Conservation (phyloP, 1,284 basidiomycete species). For the Mixia osmundae region DNA sequence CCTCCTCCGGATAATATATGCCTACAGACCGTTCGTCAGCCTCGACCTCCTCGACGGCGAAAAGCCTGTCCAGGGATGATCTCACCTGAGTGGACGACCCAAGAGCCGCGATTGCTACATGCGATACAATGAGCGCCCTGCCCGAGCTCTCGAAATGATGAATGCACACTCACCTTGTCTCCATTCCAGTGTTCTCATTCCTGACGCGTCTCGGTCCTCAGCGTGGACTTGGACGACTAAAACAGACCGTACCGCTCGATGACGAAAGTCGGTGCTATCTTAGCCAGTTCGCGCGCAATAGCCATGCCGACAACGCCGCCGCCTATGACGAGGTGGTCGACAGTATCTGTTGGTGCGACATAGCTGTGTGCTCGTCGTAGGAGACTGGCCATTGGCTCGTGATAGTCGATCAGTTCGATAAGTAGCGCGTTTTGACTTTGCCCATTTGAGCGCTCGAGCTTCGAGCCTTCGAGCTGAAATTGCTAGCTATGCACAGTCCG, state of each 20-base stretch:
- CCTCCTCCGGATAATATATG: constrained; percentile 46
- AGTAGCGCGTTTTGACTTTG: too few relatives aligned
- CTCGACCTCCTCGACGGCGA: not conserved
- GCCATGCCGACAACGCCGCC: constrained; percentile 54
- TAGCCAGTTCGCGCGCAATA: constrained; percentile 46
- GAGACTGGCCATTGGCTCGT: constrained; percentile 4
- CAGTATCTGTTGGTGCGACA: constrained; percentile 40
- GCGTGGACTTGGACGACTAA: not conserved
- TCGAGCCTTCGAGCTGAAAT: too few relatives aligned
- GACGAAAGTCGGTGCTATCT: constrained; percentile 52
- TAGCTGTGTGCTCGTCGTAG: constrained; percentile 4
- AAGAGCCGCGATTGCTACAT: constrained; percentile 2
- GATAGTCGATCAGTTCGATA: too few relatives aligned
- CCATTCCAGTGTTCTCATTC: constrained; percentile 32
- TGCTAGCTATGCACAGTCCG: too few relatives aligned
- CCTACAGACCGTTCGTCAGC: constrained; percentile 12
- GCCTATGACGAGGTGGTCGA: constrained; percentile 85
- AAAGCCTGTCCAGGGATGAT: constrained; percentile 28
- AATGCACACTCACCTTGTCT: constrained; percentile 39
- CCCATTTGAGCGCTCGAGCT: too few relatives aligned
- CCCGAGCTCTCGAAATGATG: not conserved
- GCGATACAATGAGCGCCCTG: not conserved
- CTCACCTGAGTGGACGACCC: constrained; percentile 39
- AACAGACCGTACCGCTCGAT: constrained; percentile 44
- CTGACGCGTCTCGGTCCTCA: constrained; percentile 1